A percentile compares a stretch with the other conserved stretches of the same genome.
Evolutionary conservation across 257 asterid genomes (phyloP).

Genomic region (Solanum habrochaites): DNA sequence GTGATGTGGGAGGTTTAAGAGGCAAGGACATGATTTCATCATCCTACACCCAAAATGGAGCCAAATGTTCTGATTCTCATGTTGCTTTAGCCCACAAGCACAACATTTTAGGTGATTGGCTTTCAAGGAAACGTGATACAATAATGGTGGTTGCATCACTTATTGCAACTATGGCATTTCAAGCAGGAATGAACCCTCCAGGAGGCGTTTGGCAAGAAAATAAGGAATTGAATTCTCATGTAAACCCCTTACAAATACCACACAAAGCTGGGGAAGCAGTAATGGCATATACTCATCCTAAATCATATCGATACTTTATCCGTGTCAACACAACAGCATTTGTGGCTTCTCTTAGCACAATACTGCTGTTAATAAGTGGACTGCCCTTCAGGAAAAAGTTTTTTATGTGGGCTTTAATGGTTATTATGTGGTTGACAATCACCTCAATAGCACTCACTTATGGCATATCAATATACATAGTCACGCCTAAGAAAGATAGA

Average conservation of each 20-base stretch:
- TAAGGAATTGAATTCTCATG: not conserved
- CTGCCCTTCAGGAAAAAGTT: constrained; percentile 5
- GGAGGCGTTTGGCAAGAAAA: constrained; percentile 17
- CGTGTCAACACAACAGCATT: constrained; percentile 9
- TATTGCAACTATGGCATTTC: constrained; percentile 22
- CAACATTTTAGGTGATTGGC: not conserved
- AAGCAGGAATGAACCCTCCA: constrained; percentile 18
- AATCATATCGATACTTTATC: not conserved
- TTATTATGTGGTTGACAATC: constrained; percentile 20
- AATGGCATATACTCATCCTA: not conserved
- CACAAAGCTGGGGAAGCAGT: constrained; percentile 1
- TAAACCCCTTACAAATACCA: not conserved
- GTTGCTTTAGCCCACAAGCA: not conserved
- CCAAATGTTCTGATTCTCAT: not conserved
- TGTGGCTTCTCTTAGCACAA: constrained; percentile 28
- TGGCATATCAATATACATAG: not conserved
- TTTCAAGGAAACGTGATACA: not conserved
- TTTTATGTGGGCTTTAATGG: constrained; percentile 17
- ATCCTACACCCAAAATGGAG: not conserved
- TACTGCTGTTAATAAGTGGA: constrained; percentile 15
- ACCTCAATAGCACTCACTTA: constrained; percentile 10
- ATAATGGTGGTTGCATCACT: constrained; percentile 26
- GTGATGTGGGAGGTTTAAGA: constrained; percentile 6
- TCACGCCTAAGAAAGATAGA: not conserved
- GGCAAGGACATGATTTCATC: not conserved